Evolutionary conservation across 2,329 filamentous ascomycete genomes (phyloP).

Genomic region (Colletotrichum orchidophilum): DNA sequence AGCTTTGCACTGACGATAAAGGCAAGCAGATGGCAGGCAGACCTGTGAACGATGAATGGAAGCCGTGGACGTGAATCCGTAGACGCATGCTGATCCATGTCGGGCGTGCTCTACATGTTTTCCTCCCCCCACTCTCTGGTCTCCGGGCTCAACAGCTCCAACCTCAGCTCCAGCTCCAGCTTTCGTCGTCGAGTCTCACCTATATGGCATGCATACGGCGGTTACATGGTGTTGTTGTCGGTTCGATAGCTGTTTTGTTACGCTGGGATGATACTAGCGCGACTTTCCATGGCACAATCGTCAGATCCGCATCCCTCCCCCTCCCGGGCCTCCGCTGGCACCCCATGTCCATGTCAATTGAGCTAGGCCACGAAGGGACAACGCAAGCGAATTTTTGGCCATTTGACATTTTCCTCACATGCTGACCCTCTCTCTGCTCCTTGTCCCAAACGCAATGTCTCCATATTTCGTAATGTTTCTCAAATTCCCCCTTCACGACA

Average conservation of each 20-base stretch:
- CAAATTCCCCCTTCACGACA: background rate
- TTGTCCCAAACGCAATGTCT: too few relatives aligned
- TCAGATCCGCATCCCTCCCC: background rate
- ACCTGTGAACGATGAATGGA: background rate
- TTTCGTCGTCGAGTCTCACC: background rate
- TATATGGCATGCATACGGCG: background rate
- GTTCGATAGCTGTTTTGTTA: background rate
- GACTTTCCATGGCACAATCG: background rate
- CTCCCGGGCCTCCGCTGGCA: background rate
- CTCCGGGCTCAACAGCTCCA: background rate
- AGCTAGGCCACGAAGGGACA: slow-evolving; percentile 20
- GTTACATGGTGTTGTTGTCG: background rate
- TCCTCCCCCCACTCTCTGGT: background rate
- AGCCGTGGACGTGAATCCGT: background rate
- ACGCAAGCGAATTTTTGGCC: slow-evolving; percentile 6
- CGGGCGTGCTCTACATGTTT: background rate
- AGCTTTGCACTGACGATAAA: background rate
- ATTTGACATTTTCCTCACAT: background rate
- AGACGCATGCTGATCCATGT: background rate
- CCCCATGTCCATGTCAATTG: background rate
- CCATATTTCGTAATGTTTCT: too few relatives aligned
- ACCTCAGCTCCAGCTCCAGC: background rate
- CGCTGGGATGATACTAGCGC: background rate
- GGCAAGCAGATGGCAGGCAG: background rate
- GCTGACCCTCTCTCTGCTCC: background rate